Percentiles rank a stretch among this genome's conserved stretches.
Conservation (phyloP, 2,329 filamentous ascomycete genomes). For the Fusarium sp. region DNA sequence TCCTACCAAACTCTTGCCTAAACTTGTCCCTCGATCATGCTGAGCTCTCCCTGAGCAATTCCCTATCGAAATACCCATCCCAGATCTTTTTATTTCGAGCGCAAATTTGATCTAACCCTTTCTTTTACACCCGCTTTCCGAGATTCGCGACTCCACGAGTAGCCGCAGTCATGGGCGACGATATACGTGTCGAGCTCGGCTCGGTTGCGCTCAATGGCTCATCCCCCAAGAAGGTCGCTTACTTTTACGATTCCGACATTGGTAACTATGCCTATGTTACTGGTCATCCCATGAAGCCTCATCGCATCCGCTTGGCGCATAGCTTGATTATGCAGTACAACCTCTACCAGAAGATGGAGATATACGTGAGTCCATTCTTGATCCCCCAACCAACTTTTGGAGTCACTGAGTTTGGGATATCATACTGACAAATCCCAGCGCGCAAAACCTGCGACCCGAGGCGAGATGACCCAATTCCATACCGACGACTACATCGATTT, state of each 20-base stretch:
- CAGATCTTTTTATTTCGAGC: not conserved
- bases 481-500: constrained; percentile 97
- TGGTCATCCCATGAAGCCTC: constrained; percentile 98
- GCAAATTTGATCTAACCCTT: constrained; percentile 1
- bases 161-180: constrained; percentile 51
- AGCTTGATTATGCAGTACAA: constrained; percentile 97
- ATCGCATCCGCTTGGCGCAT: constrained; percentile 93
- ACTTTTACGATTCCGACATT: constrained; percentile 98
- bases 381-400: not conserved
- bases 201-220: constrained; percentile 59
- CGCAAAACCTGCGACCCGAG: constrained; percentile 85
- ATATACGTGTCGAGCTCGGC: constrained; percentile 54
- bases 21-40: constrained; percentile 33
- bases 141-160: constrained; percentile 29
- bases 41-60: constrained; percentile 35
- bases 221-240: constrained; percentile 84
- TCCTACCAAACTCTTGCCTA: constrained; percentile 3
- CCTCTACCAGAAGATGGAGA: constrained; percentile 95
- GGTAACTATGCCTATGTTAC: constrained; percentile 98
- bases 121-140: constrained; percentile 8
- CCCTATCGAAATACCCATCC: constrained; percentile 2
- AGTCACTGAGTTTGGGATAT: not conserved
- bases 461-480: constrained; percentile 95
- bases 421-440: constrained; percentile 63
- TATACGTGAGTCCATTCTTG: constrained; percentile 74